Evolutionary conservation across 495 filamentous ascomycete species (phyloP).

Genomic region (Neurospora tetraspora): DNA sequence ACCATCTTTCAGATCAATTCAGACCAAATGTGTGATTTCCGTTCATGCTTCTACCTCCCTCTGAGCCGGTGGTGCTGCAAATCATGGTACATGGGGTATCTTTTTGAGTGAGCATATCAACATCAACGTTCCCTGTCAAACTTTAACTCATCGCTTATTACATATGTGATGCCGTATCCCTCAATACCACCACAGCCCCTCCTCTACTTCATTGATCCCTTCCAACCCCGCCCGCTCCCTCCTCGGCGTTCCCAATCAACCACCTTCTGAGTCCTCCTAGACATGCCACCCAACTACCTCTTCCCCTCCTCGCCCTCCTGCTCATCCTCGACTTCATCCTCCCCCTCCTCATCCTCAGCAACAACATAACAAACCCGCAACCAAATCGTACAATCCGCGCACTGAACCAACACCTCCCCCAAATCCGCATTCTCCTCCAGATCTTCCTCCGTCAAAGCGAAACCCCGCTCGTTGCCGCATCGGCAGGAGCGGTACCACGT

Average conservation of each 20-base stretch:
- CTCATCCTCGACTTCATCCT: background rate
- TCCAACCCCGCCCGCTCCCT: background rate
- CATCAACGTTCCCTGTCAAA: background rate
- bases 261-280: background rate
- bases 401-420: slow-evolving; percentile 67
- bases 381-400: slow-evolving; percentile 74
- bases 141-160: background rate
- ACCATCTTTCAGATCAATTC: background rate
- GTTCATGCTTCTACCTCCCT: background rate
- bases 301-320: background rate
- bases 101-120: background rate
- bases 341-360: slow-evolving; percentile 31
- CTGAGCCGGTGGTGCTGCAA: background rate
- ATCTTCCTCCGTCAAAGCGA: slow-evolving; percentile 56
- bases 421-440: slow-evolving; percentile 54
- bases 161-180: background rate
- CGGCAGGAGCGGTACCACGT: slow-evolving; percentile 64
- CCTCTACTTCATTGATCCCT: background rate
- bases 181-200: background rate
- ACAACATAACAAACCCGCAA: slow-evolving; percentile 63
- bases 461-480: slow-evolving; percentile 71
- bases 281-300: background rate
- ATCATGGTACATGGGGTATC: background rate
- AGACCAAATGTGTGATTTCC: background rate
- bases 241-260: background rate